Evolutionary conservation across 2,329 filamentous ascomycete species (phyloP).

Genomic region (Rhynchosporium secalis): DNA sequence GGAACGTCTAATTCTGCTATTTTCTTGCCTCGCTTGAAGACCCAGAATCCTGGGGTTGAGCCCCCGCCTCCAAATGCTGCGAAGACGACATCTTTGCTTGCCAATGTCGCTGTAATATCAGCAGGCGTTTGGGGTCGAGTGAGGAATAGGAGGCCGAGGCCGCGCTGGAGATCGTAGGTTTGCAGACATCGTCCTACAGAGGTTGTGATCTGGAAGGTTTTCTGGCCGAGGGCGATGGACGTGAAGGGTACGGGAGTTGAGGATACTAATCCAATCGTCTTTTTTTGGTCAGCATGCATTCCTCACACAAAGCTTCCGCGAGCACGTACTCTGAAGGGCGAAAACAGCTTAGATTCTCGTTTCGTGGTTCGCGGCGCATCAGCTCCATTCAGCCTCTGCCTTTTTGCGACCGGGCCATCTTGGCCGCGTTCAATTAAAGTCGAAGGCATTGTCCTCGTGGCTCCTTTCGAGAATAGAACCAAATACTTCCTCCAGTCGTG

Average conservation of each 20-base stretch:
- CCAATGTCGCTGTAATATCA: slow-evolving; percentile 79
- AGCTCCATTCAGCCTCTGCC: slow-evolving; percentile 63
- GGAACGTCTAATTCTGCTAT: slow-evolving; percentile 73
- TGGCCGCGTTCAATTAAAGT: slow-evolving; percentile 44
- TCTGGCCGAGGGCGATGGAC: slow-evolving; percentile 83
- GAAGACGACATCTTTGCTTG: slow-evolving; percentile 84
- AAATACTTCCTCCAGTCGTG: background rate
- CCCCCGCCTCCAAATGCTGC: slow-evolving; percentile 79
- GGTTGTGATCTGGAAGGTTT: slow-evolving; percentile 95
- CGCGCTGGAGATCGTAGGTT: slow-evolving; percentile 90
- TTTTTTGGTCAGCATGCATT: slow-evolving; percentile 24
- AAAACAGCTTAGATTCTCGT: slow-evolving; percentile 78
- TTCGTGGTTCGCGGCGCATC: slow-evolving; percentile 44
- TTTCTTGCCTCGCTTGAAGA: slow-evolving; percentile 89
- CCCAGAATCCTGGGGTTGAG: slow-evolving; percentile 71
- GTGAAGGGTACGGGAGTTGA: slow-evolving; percentile 90
- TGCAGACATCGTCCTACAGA: slow-evolving; percentile 88
- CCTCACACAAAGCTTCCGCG: background rate
- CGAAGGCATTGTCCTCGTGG: slow-evolving; percentile 46
- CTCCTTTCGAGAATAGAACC: slow-evolving; percentile 16
- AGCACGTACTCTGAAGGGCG: slow-evolving; percentile 78
- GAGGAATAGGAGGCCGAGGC: slow-evolving; percentile 89
- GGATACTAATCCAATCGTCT: slow-evolving; percentile 93
- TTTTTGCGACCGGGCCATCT: slow-evolving; percentile 69
- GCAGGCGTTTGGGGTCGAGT: slow-evolving; percentile 86